Base-by-base conservation (phyloP, 73 alveolate genomes). In the Paramecium bursaria region DNA sequence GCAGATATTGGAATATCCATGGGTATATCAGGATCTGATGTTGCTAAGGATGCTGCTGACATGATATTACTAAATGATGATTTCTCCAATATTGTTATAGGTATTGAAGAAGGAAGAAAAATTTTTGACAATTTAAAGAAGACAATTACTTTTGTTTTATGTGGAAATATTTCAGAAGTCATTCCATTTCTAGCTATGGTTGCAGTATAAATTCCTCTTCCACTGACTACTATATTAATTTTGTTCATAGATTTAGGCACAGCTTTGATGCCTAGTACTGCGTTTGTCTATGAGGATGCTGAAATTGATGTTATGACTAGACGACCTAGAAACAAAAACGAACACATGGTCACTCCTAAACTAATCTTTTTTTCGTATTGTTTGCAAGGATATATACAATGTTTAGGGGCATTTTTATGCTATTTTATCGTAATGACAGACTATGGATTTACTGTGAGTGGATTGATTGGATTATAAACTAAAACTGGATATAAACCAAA, bases 21-120 rank as follows among this genome's bases (percentile, higher is more conserved):
- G 95, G 91, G 91, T 46, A 49, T 90, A 39, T 55, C 91, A 9
- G 95, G 95, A 46, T 74, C 92, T 7, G 95, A 90, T 57, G 91
- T 86, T 1, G 97, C 97, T 9, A 94, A 94, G 79, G 95, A 94
- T 93, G 97, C 98, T 15, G 97, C 97, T 21, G 98, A 94, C 86
- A 94, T 94, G 92, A 87, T 94, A n/a, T 87, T 94, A 52, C 88
- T 92, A 25, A 95, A 94, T 74, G 94, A 89, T 86, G 86, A 88
- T 39, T 88, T 88, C 47, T 77, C 88, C 21, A 79, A 88, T 61
- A 88, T 88, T 25, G 94, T 88, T 0, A 85, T 50, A 61, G 94
- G 94, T 30, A 93, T 94, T 42, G 97, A 94, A 61, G 96, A 95
- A 94, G 98, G 99, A 26, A 92, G 99, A 92, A 94, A 94, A 47